Percentiles rank a stretch among this genome's conserved stretches.
These are phyloP conservation scores for Eucalyptus decipiens DNA, from an alignment of 345 rosid species.

Conservation along the genomic window DNA sequence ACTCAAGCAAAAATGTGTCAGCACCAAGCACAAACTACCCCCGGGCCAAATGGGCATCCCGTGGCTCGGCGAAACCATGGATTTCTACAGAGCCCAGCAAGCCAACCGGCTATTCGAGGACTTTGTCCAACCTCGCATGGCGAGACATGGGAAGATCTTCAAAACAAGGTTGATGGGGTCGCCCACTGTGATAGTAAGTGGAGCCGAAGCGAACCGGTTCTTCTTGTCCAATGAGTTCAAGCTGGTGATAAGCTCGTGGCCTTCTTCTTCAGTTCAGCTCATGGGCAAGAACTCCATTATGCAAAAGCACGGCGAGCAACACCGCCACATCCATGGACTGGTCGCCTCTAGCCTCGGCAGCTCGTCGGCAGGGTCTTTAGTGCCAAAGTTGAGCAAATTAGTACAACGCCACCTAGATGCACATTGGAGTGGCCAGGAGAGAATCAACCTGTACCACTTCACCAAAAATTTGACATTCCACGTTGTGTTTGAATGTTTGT, in stretches of 20 bases:
- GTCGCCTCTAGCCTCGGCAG: conserved; percentile 29
- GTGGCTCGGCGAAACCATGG: conserved; percentile 63
- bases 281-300: conserved; percentile 63
- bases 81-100: conserved; percentile 56
- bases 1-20: not conserved
- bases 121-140: conserved; percentile 44
- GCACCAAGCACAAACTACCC: conserved; percentile 28
- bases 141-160: conserved; percentile 50
- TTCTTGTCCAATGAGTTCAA: conserved; percentile 63
- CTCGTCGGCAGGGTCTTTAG: conserved; percentile 26
- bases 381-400: conserved; percentile 40
- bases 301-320: conserved; percentile 57
- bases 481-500: conserved; percentile 48
- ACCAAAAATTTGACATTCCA: conserved; percentile 40
- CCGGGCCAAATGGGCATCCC: conserved; percentile 66
- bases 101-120: conserved; percentile 46
- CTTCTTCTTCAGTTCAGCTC: conserved; percentile 53
- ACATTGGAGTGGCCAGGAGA: conserved; percentile 27
- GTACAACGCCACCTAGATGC: conserved; percentile 28
- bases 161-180: conserved; percentile 67
- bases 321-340: conserved; percentile 30
- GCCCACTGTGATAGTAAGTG: conserved; percentile 50
- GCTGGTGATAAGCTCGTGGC: conserved; percentile 78
- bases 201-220: conserved; percentile 55
- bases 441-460: conserved; percentile 32